A percentile compares a stretch with the other conserved stretches of the same genome.
These are phyloP conservation scores for Blastocladiella emersonii DNA, from an alignment of 371 early-diverging fungal genomes.

Conservation along the genomic window DNA sequence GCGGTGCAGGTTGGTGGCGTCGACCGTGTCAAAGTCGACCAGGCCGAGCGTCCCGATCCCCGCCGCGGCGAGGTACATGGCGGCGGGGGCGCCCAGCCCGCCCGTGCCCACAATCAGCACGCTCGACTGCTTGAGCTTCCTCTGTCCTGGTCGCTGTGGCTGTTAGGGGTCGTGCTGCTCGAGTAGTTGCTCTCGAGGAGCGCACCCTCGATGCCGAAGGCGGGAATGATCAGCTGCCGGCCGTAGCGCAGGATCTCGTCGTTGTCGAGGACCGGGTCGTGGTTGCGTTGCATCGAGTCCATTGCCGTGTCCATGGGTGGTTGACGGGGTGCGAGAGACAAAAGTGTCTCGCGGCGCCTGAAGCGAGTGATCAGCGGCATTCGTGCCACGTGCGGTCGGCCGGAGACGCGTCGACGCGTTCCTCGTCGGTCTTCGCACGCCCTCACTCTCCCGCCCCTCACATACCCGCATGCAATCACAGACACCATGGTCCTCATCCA, in stretches of 20 bases:
- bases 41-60: conserved; percentile 89
- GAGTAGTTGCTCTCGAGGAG: not conserved
- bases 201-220: conserved; percentile 60
- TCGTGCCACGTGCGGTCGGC: too few relatives aligned
- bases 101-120: conserved; percentile 94
- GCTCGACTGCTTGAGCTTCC: conserved; percentile 51
- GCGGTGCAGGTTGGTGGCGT: conserved; percentile 89
- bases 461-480: too few relatives aligned
- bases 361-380: too few relatives aligned
- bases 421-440: too few relatives aligned
- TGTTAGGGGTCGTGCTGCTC: not conserved
- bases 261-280: conserved; percentile 14
- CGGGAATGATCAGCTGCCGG: conserved; percentile 83
- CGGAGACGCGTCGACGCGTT: too few relatives aligned
- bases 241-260: conserved; percentile 76
- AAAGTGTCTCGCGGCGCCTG: too few relatives aligned
- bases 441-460: too few relatives aligned
- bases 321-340: too few relatives aligned
- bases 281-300: not conserved
- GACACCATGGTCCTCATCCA: conserved; percentile 25
- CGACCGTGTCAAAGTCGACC: conserved; percentile 91
- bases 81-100: conserved; percentile 87
- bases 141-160: conserved; percentile 48
- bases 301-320: too few relatives aligned
- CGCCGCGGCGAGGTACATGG: conserved; percentile 81